Base-by-base conservation (phyloP, 2,329 filamentous ascomycete genomes). In the Tolypocladium endophyticum region DNA sequence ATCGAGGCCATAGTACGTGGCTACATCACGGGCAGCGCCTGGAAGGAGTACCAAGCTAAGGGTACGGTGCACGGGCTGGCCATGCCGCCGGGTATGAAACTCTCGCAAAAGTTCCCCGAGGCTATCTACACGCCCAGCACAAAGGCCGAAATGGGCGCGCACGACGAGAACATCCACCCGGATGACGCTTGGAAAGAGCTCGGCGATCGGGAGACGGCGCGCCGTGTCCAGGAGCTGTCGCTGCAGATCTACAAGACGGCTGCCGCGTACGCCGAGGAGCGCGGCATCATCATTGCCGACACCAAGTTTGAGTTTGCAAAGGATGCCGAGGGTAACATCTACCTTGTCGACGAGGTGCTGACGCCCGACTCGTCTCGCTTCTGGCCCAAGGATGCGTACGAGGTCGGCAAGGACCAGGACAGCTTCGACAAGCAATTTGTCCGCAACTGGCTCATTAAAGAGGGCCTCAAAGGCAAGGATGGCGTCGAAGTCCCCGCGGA, bases 401-500 rank as follows among this genome's bases (percentile, higher is more conserved):
- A 86, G 70, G 74, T 89, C 23, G 92, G 92, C 2, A 80, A 80
- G 62, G 81, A 88, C 60, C 91, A 95, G 77, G 82, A 87, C 59
- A 94, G 89, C 74, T 94, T 93, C 66, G 92, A 97, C 72, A 97
- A 97, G 80, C 88, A 92, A 76, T 87, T 82, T 68, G 73, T 96
- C 65, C 80, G 92, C 41, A 87, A 97, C 74, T 97, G 91, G 89
- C 73, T 97, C 67, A 87, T 86, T 2, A 75, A 72, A 55, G 79
- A 88, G 60, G 89, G 88, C 0, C 73, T 95, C 50, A 72, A 71
- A 64, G 71, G 69, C 55, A 70, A 71, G 63, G 94, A 20, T 75
- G 75, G 62, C 86, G 68, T 70, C 25, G 50, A 55, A 11, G 61
- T 96, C 78, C 87, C 89, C 0, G 81, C 85, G 4, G 86, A 92